These are phyloP conservation scores for Rhipidocladum racemiflorum DNA, from an alignment of 176 grass and related monocot genomes.

Conservation along the genomic window DNA sequence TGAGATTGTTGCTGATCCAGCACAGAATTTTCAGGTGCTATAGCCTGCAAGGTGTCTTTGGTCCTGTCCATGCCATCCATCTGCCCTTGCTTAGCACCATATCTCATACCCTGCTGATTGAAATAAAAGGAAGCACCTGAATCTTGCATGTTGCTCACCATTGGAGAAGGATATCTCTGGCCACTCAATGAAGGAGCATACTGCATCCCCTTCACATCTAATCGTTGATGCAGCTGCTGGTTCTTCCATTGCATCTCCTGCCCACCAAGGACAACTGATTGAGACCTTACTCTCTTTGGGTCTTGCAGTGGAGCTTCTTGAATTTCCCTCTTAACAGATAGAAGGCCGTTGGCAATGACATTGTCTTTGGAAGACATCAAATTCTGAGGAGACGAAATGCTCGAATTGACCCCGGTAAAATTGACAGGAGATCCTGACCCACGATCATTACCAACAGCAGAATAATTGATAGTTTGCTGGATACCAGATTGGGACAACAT, in stretches of 20 bases:
- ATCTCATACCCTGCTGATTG: slow-evolving; percentile 64
- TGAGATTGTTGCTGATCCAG: slow-evolving; percentile 55
- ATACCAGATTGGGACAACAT: slow-evolving; percentile 53
- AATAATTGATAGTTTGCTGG: slow-evolving; percentile 54
- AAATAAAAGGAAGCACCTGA: slow-evolving; percentile 66
- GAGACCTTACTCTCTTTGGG: slow-evolving; percentile 67
- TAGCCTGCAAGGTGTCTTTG: slow-evolving; percentile 53
- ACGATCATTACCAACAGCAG: slow-evolving; percentile 58
- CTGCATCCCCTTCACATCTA: slow-evolving; percentile 64
- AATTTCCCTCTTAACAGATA: slow-evolving; percentile 76
- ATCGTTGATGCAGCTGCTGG: slow-evolving; percentile 57
- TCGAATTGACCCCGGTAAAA: slow-evolving; percentile 56
- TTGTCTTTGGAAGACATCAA: slow-evolving; percentile 54
- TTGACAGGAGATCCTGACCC: slow-evolving; percentile 43
- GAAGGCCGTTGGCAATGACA: slow-evolving; percentile 42
- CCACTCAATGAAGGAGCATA: slow-evolving; percentile 58
- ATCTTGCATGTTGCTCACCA: slow-evolving; percentile 63
- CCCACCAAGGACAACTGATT: slow-evolving; percentile 42
- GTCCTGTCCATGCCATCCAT: slow-evolving; percentile 55
- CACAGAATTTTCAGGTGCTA: slow-evolving; percentile 52
- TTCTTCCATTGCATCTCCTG: slow-evolving; percentile 80
- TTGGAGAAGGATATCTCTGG: slow-evolving; percentile 65
- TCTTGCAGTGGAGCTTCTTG: slow-evolving; percentile 61
- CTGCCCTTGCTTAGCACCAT: slow-evolving; percentile 70
- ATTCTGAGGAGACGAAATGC: slow-evolving; percentile 60